These are phyloP conservation scores for Xylaria bambusicola DNA, from an alignment of 495 filamentous ascomycete genomes.

Conservation along the genomic window DNA sequence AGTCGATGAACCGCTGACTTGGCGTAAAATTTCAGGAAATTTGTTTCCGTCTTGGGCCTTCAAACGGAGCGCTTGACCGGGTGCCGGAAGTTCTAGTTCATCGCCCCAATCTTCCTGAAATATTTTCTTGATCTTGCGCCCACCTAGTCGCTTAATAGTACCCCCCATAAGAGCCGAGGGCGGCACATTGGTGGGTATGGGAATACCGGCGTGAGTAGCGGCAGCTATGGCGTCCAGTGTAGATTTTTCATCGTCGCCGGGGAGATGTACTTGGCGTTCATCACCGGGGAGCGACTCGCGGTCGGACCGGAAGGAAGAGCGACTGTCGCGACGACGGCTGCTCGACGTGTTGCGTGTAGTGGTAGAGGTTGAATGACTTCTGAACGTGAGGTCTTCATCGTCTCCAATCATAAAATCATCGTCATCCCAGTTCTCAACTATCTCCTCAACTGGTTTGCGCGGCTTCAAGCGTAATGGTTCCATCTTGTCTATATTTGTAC, in stretches of 20 bases:
- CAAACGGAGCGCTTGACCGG: conserved; percentile 61
- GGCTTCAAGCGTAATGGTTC: conserved; percentile 59
- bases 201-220: conserved; percentile 85
- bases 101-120: conserved; percentile 82
- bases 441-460: conserved; percentile 56
- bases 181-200: conserved; percentile 86
- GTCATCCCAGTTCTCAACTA: conserved; percentile 87
- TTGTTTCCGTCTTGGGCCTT: conserved; percentile 58
- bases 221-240: conserved; percentile 83
- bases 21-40: conserved; percentile 69
- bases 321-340: conserved; percentile 68
- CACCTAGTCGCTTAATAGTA: conserved; percentile 88
- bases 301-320: conserved; percentile 77
- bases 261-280: conserved; percentile 79
- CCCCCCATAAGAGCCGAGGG: conserved; percentile 91
- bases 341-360: conserved; percentile 30
- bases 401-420: conserved; percentile 69
- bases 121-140: conserved; percentile 75
- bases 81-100: conserved; percentile 78
- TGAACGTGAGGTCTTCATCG: conserved; percentile 68
- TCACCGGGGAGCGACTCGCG: conserved; percentile 76
- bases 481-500: conserved; percentile 41
- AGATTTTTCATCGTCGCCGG: conserved; percentile 75
- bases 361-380: conserved; percentile 62
- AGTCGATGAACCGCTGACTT: conserved; percentile 55